Evolutionary conservation across 1,284 basidiomycete species (phyloP), one percentile per base, ranked within the genome.

Genomic region (Golubevia sp.): DNA sequence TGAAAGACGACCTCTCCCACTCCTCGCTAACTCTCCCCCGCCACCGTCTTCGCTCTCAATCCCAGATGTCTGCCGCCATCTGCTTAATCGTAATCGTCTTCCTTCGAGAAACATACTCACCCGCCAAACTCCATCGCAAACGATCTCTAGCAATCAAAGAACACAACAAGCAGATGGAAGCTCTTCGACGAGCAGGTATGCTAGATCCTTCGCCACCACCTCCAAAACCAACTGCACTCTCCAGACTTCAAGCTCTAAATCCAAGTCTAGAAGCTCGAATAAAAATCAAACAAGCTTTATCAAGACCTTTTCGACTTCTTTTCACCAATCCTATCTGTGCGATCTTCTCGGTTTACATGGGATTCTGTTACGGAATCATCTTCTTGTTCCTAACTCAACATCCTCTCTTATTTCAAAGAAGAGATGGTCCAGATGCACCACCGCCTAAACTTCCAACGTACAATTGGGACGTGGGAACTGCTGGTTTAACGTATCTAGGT

Each of bases 351-450:
- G 53, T 78, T 49, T 86, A 87, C 69, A 85, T 86, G 59, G 84
- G 85, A 0, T 87, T 85, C 68, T 78, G 85, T 55, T 87, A 86
- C 62, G 85, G 85, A 8, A 74, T 84, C 66, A 67, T 77, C 59
- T 76, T 86, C 18, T 85, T 85, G 63, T 78, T 86, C 53, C 81
- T 86, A 27, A 80, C 82, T 6, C 70, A 77, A 59, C 72, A 86
- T 8, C 86, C 85, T 2, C 64, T 87, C 0, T 67, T 86, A 24
- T 87, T 84, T 59, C 67, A 77, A 18, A 65, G 62, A n/a, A n/a
- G 73, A 0, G 49, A 57, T 1, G 60, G 64, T n/a, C 68, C 78
- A 18, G 84, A 85, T 15, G 82, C 78, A 59, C 59, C 63, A 6
- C 67, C 67, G 0, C 69, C 64, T 0, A 71, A 66, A 0, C 66